A percentile compares a stretch with the other conserved stretches of the same genome.
Conservation (phyloP, 768 basidiomycete genomes). For the Sistotremastrum suecicum region DNA sequence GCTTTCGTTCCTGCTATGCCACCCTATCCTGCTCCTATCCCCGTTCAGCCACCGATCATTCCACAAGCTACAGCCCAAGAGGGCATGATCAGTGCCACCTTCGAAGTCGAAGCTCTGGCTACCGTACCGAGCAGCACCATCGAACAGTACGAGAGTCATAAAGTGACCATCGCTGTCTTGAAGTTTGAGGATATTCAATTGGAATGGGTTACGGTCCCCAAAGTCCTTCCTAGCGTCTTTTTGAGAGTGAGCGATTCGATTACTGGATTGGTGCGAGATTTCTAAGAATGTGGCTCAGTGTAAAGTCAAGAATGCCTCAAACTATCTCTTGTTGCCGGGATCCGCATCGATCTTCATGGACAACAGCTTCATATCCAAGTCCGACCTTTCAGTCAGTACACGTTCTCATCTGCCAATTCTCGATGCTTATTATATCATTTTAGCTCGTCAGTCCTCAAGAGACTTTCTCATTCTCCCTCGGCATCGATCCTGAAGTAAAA, state of each 20-base stretch:
- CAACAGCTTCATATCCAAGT: conserved; percentile 42
- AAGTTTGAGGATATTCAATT: conserved; percentile 25
- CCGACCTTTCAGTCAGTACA: conserved; percentile 17
- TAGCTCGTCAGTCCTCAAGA: conserved; percentile 37
- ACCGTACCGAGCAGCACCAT: conserved; percentile 41
- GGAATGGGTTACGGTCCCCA: conserved; percentile 10
- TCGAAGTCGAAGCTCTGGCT: conserved; percentile 33
- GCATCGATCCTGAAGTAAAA: conserved; percentile 19
- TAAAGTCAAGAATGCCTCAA: conserved; percentile 41
- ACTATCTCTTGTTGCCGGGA: conserved; percentile 41
- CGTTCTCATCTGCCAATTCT: too few species aligned
- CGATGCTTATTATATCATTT: too few species aligned
- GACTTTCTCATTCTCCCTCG: conserved; percentile 40
- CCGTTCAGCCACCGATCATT: too few species aligned
- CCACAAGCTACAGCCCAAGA: too few species aligned
- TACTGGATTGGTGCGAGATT: too few species aligned
- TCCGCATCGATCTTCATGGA: conserved; percentile 41
- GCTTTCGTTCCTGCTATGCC: too few species aligned
- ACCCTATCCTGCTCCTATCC: too few species aligned
- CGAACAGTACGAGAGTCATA: conserved; percentile 23
- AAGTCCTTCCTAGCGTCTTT: conserved; percentile 5
- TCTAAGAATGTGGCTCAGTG: conserved; percentile 17
- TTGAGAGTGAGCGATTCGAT: conserved; percentile 2
- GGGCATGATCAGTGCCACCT: conserved; percentile 18
- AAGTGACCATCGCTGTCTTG: conserved; percentile 36